A percentile compares a stretch with the other conserved stretches of the same genome.
phyloP scores from a whole-genome alignment of 116 monocot genomes.

The Iris pallida region DNA sequence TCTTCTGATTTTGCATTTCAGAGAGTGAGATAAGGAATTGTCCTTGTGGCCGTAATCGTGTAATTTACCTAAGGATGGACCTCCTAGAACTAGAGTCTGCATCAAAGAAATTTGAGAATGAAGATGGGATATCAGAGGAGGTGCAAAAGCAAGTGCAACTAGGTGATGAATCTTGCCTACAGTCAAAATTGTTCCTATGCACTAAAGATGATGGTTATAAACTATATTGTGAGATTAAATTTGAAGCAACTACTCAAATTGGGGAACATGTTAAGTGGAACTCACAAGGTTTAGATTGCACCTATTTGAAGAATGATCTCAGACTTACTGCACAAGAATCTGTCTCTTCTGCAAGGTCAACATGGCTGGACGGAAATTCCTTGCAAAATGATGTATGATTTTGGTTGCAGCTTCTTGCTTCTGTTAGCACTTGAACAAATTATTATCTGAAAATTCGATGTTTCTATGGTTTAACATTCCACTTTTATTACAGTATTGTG shows the following conservation, averaged over 20 bases:
- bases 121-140: slow-evolving; percentile 36
- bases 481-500: slow-evolving; percentile 15
- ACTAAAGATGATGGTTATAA: slow-evolving; percentile 26
- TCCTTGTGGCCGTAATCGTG: slow-evolving; percentile 38
- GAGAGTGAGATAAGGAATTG: slow-evolving; percentile 46
- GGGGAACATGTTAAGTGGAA: slow-evolving; percentile 3
- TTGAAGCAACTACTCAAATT: slow-evolving; percentile 14
- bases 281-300: slow-evolving; percentile 1
- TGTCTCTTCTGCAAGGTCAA: slow-evolving; percentile 13
- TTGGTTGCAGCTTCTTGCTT: background rate
- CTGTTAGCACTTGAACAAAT: no score
- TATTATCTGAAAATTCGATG: background rate
- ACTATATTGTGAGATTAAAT: slow-evolving; percentile 50
- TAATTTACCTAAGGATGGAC: slow-evolving; percentile 48
- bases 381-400: slow-evolving; percentile 24
- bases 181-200: slow-evolving; percentile 7
- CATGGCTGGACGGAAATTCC: slow-evolving; percentile 10
- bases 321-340: slow-evolving; percentile 17
- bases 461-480: background rate
- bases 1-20: slow-evolving; percentile 19
- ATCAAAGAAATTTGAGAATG: slow-evolving; percentile 68
- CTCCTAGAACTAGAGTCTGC: slow-evolving; percentile 53
- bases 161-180: slow-evolving; percentile 9
- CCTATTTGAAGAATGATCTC: background rate
- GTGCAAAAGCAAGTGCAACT: slow-evolving; percentile 26